Evolutionary conservation across 805 yeast species (phyloP).

Genomic region (Metschnikowia drakensbergensis): DNA sequence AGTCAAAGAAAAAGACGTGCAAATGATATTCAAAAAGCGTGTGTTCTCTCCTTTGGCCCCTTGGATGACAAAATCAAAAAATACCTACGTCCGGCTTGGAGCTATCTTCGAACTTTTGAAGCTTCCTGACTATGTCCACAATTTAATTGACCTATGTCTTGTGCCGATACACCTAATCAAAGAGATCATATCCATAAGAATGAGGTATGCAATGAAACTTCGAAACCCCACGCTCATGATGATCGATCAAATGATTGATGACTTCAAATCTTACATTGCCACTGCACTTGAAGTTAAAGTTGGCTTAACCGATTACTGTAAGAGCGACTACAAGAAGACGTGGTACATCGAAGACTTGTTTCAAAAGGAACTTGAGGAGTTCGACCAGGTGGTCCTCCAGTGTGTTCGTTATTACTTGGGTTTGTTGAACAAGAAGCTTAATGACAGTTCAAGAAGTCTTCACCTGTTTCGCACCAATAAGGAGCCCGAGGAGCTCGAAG

Average conservation of each 20-base stretch:
- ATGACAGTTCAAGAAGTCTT: conserved; percentile 65
- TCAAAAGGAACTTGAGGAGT: conserved; percentile 48
- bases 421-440: conserved; percentile 68
- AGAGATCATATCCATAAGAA: conserved; percentile 70
- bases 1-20: conserved; percentile 75
- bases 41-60: conserved; percentile 69
- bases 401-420: conserved; percentile 71
- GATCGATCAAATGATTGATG: conserved; percentile 90
- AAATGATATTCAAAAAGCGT: conserved; percentile 64
- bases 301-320: conserved; percentile 57
- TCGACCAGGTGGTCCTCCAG: conserved; percentile 64
- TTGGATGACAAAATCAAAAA: conserved; percentile 77
- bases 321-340: conserved; percentile 49
- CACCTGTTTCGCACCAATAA: conserved; percentile 75
- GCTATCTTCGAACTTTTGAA: conserved; percentile 62
- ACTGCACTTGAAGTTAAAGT: conserved; percentile 73
- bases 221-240: conserved; percentile 89
- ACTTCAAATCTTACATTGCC: conserved; percentile 71
- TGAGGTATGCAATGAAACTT: conserved; percentile 72
- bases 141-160: conserved; percentile 58
- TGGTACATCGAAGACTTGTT: conserved; percentile 70
- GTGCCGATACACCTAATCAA: conserved; percentile 79
- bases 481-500: conserved; percentile 86
- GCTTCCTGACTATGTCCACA: conserved; percentile 67
- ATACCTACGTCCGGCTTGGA: conserved; percentile 60